Percentiles rank a stretch among this genome's conserved stretches.
phyloP scores from a whole-genome alignment of 2,329 filamentous ascomycete genomes.

The Stachybotrys elegans region DNA sequence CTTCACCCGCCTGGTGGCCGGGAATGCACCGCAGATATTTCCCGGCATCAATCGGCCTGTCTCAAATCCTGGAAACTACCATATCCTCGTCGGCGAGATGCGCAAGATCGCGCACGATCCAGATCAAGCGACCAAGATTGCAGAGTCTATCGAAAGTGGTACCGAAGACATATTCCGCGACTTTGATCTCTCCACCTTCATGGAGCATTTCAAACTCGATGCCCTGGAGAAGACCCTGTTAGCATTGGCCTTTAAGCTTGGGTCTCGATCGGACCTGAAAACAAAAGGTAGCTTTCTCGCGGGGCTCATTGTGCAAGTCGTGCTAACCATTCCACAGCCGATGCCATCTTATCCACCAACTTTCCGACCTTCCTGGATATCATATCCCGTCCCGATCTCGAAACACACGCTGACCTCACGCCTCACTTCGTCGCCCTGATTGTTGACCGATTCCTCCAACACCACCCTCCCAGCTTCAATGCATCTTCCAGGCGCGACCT shows the following conservation, averaged over 20 bases:
- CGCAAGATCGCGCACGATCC: conserved; percentile 76
- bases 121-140: conserved; percentile 83
- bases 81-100: conserved; percentile 77
- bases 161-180: conserved; percentile 93
- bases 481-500: conserved; percentile 68
- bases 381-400: conserved; percentile 60
- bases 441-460: conserved; percentile 80
- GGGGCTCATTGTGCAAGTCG: conserved; percentile 22
- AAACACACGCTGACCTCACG: conserved; percentile 61
- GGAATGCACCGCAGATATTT: conserved; percentile 90
- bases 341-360: conserved; percentile 81
- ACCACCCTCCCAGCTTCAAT: conserved; percentile 81
- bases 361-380: conserved; percentile 73
- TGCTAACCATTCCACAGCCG: conserved; percentile 56
- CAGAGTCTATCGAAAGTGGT: conserved; percentile 83
- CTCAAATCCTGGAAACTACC: conserved; percentile 76
- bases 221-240: conserved; percentile 82
- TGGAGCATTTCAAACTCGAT: conserved; percentile 94
- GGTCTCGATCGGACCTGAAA: conserved; percentile 75
- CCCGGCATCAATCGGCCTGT: conserved; percentile 68
- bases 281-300: conserved; percentile 66
- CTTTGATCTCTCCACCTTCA: conserved; percentile 91
- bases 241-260: conserved; percentile 80
- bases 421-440: conserved; percentile 71
- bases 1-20: conserved; percentile 85